Percentiles rank a stretch among this genome's conserved stretches.
Evolutionary conservation across 805 yeast species (phyloP).

Genomic region (Komagataella kurtzmanii): DNA sequence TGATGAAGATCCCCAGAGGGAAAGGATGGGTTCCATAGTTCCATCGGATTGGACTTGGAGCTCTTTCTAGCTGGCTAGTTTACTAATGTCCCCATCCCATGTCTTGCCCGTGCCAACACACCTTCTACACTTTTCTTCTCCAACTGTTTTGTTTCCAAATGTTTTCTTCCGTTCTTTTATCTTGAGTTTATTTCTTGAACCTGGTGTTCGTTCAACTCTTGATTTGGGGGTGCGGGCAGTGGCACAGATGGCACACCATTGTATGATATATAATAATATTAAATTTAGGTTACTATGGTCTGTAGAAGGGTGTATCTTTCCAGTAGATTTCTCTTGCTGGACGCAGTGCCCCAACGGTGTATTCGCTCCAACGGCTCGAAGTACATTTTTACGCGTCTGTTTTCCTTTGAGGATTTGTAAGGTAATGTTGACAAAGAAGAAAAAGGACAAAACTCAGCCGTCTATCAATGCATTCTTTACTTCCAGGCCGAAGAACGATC

Average conservation of each 20-base stretch:
- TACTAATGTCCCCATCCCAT: background rate
- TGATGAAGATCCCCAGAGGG: conserved; percentile 2
- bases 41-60: conserved; percentile 5
- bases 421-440: background rate
- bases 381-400: background rate
- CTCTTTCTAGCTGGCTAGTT: conserved; percentile 1
- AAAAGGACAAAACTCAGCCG: background rate
- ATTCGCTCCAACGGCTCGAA: background rate
- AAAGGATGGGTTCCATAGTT: background rate
- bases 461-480: background rate
- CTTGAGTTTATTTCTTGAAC: background rate
- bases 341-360: background rate
- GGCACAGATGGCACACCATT: background rate
- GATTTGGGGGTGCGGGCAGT: background rate
- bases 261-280: background rate
- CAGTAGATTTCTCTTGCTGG: background rate
- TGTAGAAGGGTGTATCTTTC: background rate
- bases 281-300: background rate
- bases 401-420: background rate
- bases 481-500: background rate
- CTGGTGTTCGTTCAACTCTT: background rate
- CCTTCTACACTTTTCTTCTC: background rate
- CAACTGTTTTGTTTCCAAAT: background rate
- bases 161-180: background rate
- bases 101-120: background rate